Evolutionary conservation across 75 land plant genomes (phyloP), one percentile per base, ranked within the genome.

Genomic region (Azolla pinnata): DNA sequence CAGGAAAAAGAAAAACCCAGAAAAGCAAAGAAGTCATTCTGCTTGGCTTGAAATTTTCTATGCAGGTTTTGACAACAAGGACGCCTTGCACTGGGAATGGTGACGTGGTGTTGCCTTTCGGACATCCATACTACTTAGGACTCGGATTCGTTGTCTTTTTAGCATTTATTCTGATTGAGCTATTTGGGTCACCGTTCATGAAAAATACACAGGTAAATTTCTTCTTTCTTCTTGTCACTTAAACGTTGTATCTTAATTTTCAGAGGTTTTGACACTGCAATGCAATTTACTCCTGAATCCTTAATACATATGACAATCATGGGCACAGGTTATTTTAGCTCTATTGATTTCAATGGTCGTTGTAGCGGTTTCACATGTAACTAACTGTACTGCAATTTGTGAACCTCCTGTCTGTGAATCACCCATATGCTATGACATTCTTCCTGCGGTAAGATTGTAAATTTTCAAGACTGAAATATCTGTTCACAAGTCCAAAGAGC

Each of bases 181-280:
- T 73, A 18, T 61, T 73, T 24, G 75, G 75, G 45, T 73, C 75
- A 31, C 75, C 75, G 20, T 73, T 67, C 40, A 67, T 73, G 65
- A 73, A 67, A 1, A 73, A 73, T 34, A 73, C 52, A 27, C 66
- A 73, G 57, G 61, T 72, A 58, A 0, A 0, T 53, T 27, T 31
- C 51, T 52, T 12, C 54, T 19, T 52, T 26, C 2, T 18, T 3
- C 49, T 46, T n/a, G n/a, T n/a, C n/a, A n/a, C n/a, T n/a, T n/a
- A n/a, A n/a, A n/a, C n/a, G n/a, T n/a, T n/a, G n/a, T n/a, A n/a
- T n/a, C n/a, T n/a, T n/a, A n/a, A n/a, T n/a, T n/a, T n/a, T n/a
- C n/a, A n/a, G n/a, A n/a, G n/a, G n/a, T n/a, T n/a, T n/a, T n/a
- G n/a, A n/a, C n/a, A n/a, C n/a, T n/a, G n/a, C n/a, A n/a, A n/a